Percentiles rank a stretch among this genome's conserved stretches.
These are phyloP conservation scores for Wallacemonas sp. DNA, from an alignment of 208 protist species.

Conservation along the genomic window DNA sequence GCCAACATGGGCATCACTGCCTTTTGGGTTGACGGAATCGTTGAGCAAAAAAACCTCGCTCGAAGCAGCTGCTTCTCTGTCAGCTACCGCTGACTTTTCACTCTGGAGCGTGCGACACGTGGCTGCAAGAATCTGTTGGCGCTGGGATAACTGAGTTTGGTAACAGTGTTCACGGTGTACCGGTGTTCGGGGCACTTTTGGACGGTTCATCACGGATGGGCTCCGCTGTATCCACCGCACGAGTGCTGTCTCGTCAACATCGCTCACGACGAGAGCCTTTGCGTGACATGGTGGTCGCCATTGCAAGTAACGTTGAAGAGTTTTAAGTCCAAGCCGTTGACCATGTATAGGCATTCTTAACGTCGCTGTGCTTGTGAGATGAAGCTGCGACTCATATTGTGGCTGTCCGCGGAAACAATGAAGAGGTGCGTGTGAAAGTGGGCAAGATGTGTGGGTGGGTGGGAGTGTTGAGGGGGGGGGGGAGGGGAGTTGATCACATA, in stretches of 20 bases:
- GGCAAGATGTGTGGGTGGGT: no score
- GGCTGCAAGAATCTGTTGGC: background rate
- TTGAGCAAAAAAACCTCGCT: conserved; percentile 1
- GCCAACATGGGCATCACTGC: background rate
- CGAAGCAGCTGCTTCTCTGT: background rate
- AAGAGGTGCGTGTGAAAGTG: no score
- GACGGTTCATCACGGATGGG: background rate
- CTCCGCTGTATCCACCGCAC: background rate
- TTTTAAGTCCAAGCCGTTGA: background rate
- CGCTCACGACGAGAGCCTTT: background rate
- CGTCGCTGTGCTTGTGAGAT: no score
- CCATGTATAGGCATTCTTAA: background rate
- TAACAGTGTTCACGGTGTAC: background rate
- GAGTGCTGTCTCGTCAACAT: background rate
- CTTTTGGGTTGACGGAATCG: background rate
- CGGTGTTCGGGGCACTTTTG: background rate
- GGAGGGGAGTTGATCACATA: no score
- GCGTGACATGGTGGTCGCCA: background rate
- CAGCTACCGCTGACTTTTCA: no score
- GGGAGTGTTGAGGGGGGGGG: no score
- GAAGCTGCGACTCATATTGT: no score
- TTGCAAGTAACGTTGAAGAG: background rate
- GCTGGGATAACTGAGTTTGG: background rate
- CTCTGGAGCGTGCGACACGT: background rate
- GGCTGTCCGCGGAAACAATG: no score